Evolutionary conservation across 2,329 filamentous ascomycete species (phyloP).

Genomic region (Acarospora socialis): DNA sequence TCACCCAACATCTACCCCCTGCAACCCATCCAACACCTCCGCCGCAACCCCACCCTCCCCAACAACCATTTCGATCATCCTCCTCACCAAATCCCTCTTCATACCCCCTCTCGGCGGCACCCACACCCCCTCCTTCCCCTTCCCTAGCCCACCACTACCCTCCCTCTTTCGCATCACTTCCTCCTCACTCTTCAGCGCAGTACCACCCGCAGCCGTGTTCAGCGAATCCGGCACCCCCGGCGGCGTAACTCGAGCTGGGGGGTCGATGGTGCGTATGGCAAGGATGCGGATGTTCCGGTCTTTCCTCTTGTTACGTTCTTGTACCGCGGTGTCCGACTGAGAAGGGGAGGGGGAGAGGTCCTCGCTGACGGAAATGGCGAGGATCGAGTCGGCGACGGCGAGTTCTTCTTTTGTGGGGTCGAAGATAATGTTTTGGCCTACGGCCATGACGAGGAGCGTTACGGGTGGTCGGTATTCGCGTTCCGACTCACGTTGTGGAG

Average conservation of each 20-base stretch:
- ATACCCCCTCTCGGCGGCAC: constrained; percentile 71
- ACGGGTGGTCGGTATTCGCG: constrained; percentile 53
- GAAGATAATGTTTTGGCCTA: constrained; percentile 82
- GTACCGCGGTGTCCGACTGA: constrained; percentile 30
- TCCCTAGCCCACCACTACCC: constrained; percentile 34
- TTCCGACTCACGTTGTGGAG: constrained; percentile 15
- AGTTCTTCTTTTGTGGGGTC: constrained; percentile 86
- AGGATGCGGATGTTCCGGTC: constrained; percentile 41
- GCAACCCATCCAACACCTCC: constrained; percentile 70
- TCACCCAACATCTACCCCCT: constrained; percentile 56
- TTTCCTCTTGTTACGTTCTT: constrained; percentile 18
- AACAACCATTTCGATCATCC: constrained; percentile 63
- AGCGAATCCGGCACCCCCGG: constrained; percentile 53
- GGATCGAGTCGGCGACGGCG: constrained; percentile 75
- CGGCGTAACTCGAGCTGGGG: constrained; percentile 57
- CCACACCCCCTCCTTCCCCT: constrained; percentile 64
- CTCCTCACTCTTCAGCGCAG: constrained; percentile 21
- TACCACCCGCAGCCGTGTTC: constrained; percentile 39
- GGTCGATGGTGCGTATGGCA: constrained; percentile 59
- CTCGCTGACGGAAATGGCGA: constrained; percentile 72
- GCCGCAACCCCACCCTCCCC: constrained; percentile 67
- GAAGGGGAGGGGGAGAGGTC: constrained; percentile 16
- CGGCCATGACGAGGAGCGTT: constrained; percentile 76
- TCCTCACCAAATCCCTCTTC: constrained; percentile 55
- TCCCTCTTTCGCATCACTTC: too few species aligned